Conservation (phyloP, 1,284 basidiomycete genomes). For the Trametes hirsuta region DNA sequence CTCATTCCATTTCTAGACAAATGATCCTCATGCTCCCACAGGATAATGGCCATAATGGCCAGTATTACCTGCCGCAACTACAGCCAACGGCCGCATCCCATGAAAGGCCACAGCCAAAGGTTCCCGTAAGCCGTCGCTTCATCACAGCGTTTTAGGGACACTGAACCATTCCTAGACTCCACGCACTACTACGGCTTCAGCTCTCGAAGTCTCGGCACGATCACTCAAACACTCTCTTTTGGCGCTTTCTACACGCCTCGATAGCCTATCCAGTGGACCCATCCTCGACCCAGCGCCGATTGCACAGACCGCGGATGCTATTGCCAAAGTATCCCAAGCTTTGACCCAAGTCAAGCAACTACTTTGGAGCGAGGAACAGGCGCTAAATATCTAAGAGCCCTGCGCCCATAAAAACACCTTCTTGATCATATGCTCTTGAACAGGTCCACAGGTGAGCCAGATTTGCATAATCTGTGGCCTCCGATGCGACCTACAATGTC, state of each 20-base stretch:
- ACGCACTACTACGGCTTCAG: conserved; percentile 30
- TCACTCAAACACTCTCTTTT: conserved; percentile 60
- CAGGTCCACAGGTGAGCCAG: conserved; percentile 10
- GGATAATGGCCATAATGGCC: not conserved
- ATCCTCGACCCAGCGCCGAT: conserved; percentile 54
- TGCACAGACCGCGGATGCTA: conserved; percentile 68
- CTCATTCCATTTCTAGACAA: not conserved
- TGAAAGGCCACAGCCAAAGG: not conserved
- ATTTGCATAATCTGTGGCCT: conserved; percentile 6
- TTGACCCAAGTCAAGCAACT: conserved; percentile 62
- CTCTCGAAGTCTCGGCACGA: conserved; percentile 43
- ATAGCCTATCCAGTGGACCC: conserved; percentile 43
- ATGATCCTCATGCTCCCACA: not conserved
- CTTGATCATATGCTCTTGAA: conserved; percentile 16
- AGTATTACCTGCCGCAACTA: conserved; percentile 1
- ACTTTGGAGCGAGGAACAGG: conserved; percentile 39
- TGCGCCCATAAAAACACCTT: conserved; percentile 14
- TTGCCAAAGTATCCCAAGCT: conserved; percentile 66
- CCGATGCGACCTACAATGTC: conserved; percentile 4
- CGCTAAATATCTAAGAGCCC: conserved; percentile 19
- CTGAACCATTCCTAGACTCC: conserved; percentile 17
- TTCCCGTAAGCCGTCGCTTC: conserved; percentile 3
- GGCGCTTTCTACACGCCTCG: conserved; percentile 55
- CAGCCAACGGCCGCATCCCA: conserved; percentile 11
- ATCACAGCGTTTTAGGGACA: conserved; percentile 1